phyloP scores from a whole-genome alignment of 2,329 filamentous ascomycete genomes.

The Nemania sp. region DNA sequence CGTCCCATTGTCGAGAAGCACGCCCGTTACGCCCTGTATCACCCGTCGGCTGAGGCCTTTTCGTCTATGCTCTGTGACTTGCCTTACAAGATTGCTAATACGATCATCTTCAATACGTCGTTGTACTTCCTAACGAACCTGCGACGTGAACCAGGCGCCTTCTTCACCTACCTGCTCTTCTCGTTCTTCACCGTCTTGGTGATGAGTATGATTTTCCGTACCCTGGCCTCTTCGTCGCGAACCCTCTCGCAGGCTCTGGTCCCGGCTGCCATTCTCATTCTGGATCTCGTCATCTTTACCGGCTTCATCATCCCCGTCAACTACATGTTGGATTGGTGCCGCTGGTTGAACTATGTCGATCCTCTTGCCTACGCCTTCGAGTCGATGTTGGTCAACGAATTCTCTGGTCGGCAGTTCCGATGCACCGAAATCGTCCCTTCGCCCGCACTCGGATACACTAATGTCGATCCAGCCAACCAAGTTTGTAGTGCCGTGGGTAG shows the following conservation, averaged over 20 bases:
- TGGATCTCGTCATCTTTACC: constrained; percentile 76
- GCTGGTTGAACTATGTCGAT: constrained; percentile 86
- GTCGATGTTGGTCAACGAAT: constrained; percentile 85
- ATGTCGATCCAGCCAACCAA: constrained; percentile 55
- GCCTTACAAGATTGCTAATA: constrained; percentile 83
- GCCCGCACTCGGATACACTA: constrained; percentile 53
- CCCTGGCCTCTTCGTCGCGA: constrained; percentile 80
- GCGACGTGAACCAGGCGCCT: constrained; percentile 76
- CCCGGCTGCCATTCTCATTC: constrained; percentile 70
- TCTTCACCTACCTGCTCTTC: constrained; percentile 88
- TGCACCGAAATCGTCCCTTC: constrained; percentile 62
- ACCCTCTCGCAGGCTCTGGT: constrained; percentile 75
- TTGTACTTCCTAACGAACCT: constrained; percentile 92
- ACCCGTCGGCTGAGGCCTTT: constrained; percentile 88
- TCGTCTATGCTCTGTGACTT: constrained; percentile 88
- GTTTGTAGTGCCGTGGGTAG: constrained; percentile 73
- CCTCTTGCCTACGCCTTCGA: constrained; percentile 86
- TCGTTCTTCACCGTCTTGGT: constrained; percentile 78
- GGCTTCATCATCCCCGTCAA: constrained; percentile 74
- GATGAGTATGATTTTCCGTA: constrained; percentile 90
- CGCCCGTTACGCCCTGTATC: constrained; percentile 85
- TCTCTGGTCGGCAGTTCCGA: constrained; percentile 71
- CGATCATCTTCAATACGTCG: constrained; percentile 80
- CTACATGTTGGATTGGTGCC: constrained; percentile 83
- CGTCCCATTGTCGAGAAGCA: constrained; percentile 95